Conservation (phyloP, 345 rosid species). For the Rubroshorea leprosula region DNA sequence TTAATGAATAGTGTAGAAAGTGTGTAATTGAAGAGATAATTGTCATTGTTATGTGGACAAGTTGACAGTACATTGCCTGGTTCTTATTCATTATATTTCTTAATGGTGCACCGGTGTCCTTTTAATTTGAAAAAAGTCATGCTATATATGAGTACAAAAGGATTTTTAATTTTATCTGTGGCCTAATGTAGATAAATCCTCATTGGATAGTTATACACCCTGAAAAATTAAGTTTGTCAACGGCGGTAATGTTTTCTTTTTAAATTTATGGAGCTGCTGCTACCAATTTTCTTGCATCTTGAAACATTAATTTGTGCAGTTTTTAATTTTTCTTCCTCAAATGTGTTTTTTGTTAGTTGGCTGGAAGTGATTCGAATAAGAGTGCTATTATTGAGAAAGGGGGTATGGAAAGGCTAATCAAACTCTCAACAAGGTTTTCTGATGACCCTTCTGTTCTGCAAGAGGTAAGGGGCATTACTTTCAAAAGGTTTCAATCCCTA, state of each 20-base stretch:
- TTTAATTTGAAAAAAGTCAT: neutral
- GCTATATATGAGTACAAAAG: neutral
- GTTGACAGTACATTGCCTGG: neutral
- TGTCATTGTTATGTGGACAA: no score
- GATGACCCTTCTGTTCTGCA: constrained; percentile 80
- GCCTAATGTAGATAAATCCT: neutral
- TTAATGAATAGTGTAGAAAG: neutral
- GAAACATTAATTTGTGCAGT: no score
- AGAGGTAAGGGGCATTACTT: constrained; percentile 46
- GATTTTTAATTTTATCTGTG: neutral
- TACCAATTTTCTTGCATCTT: neutral
- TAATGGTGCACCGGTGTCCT: neutral
- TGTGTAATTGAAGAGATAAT: no score
- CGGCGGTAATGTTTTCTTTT: neutral
- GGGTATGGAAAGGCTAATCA: constrained; percentile 65
- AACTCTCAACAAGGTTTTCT: constrained; percentile 58
- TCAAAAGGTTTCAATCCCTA: neutral
- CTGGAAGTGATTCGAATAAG: constrained; percentile 92
- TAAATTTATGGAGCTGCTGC: neutral
- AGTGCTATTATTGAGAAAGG: constrained; percentile 65
- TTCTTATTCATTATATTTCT: no score
- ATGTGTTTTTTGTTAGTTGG: constrained; percentile 48
- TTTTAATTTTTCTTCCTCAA: neutral
- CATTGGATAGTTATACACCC: neutral
- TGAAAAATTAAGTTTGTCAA: neutral